Evolutionary conservation across 371 early-diverging fungal genomes (phyloP).

Genomic region (Lichtheimia ornata): DNA sequence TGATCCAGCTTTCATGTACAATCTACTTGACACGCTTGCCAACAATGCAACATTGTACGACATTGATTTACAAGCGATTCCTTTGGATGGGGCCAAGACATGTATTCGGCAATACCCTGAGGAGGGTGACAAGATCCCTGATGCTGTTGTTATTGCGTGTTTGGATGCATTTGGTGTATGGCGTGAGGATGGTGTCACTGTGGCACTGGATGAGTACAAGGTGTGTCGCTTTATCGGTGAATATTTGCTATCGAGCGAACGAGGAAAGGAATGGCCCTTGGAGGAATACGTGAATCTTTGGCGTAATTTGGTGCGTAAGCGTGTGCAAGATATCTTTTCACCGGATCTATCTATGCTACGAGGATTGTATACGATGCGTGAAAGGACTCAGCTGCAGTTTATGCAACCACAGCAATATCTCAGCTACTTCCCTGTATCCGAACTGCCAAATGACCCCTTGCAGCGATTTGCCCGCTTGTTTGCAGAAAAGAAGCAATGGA

Average conservation of each 20-base stretch:
- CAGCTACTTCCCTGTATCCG: slow-evolving; percentile 49
- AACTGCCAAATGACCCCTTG: slow-evolving; percentile 54
- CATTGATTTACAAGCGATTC: slow-evolving; percentile 22
- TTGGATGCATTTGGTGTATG: slow-evolving; percentile 27
- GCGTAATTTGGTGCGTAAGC: slow-evolving; percentile 37
- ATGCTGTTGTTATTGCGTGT: slow-evolving; percentile 29
- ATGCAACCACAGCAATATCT: slow-evolving; percentile 30
- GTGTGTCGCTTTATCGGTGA: slow-evolving; percentile 45
- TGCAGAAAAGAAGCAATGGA: slow-evolving; percentile 52
- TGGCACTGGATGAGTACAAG: slow-evolving; percentile 26
- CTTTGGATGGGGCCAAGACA: slow-evolving; percentile 22
- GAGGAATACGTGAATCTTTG: slow-evolving; percentile 51
- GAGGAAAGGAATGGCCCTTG: slow-evolving; percentile 49
- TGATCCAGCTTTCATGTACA: slow-evolving; percentile 32
- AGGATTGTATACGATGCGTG: slow-evolving; percentile 33
- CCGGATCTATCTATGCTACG: slow-evolving; percentile 33
- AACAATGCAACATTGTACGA: slow-evolving; percentile 31
- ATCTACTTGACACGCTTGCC: slow-evolving; percentile 34
- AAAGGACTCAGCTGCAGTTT: slow-evolving; percentile 13
- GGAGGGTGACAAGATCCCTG: slow-evolving; percentile 32
- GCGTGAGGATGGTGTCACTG: slow-evolving; percentile 4
- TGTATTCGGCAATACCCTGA: slow-evolving; percentile 26
- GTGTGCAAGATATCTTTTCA: slow-evolving; percentile 27
- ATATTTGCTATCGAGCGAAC: slow-evolving; percentile 22
- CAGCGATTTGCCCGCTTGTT: slow-evolving; percentile 55